phyloP scores from a whole-genome alignment of 768 basidiomycete species.

The Udeniomyces megalosporus region DNA sequence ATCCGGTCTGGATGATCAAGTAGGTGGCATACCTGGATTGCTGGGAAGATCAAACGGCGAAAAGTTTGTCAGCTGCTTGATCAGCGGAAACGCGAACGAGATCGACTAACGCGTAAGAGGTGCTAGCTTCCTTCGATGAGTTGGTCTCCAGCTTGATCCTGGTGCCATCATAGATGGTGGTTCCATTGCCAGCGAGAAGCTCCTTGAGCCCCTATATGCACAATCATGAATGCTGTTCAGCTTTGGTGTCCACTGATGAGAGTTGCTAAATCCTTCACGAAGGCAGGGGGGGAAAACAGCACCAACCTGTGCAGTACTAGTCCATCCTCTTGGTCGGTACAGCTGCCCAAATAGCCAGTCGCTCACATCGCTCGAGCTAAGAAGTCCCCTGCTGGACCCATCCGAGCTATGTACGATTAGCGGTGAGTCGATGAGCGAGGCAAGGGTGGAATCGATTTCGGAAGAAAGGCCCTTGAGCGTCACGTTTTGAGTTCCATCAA shows the following conservation, averaged over 20 bases:
- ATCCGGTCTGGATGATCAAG: too few relatives aligned
- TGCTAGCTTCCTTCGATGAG: background rate
- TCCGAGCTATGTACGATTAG: background rate
- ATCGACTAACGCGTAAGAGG: background rate
- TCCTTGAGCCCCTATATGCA: too few relatives aligned
- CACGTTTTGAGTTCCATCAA: background rate
- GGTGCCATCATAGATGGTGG: background rate
- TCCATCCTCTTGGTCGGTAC: conserved; percentile 2
- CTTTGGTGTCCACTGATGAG: too few relatives aligned
- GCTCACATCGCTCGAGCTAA: background rate
- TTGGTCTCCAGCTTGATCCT: background rate
- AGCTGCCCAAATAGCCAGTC: conserved; percentile 7
- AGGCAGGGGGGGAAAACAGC: too few relatives aligned
- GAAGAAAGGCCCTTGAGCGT: background rate
- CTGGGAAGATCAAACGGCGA: too few relatives aligned
- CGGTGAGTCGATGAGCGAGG: background rate
- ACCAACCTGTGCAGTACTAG: background rate
- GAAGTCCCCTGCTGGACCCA: background rate
- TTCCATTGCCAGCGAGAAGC: conserved; percentile 3
- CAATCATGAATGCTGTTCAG: too few relatives aligned
- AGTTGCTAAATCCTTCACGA: too few relatives aligned
- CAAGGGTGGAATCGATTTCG: background rate
- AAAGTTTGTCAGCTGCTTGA: background rate
- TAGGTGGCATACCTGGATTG: background rate
- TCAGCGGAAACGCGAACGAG: background rate